phyloP scores from a whole-genome alignment of 2,329 filamentous ascomycete species.

The Seiridium unicorne region DNA sequence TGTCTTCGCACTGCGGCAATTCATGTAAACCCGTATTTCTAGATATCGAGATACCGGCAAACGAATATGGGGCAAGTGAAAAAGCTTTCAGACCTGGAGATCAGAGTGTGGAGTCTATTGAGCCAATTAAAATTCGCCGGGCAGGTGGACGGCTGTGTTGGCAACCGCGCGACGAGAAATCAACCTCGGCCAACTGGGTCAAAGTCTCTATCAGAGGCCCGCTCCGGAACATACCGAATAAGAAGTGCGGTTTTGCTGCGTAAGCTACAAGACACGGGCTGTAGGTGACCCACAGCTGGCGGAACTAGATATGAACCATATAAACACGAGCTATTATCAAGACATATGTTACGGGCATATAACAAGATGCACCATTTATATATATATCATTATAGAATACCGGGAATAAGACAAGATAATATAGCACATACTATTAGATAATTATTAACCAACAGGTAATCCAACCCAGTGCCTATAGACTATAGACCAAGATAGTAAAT shows the following conservation, averaged over 20 bases:
- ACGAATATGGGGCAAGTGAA: not conserved
- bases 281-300: no score
- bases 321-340: no score
- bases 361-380: no score
- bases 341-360: no score
- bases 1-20: not conserved
- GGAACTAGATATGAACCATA: no score
- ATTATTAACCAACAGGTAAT: no score
- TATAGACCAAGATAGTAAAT: no score
- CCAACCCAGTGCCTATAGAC: no score
- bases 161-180: not conserved
- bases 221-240: not conserved
- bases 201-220: not conserved
- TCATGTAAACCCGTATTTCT: not conserved
- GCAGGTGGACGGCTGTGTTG: conserved; percentile 1
- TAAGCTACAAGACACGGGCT: not conserved
- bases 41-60: not conserved
- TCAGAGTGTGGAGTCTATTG: conserved; percentile 4
- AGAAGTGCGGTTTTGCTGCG: not conserved
- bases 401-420: no score
- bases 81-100: conserved; percentile 15
- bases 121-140: not conserved
- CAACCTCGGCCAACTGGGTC: conserved; percentile 5
- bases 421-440: no score
- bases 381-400: no score